Conservation (phyloP, 75 land plant genomes). For the Selaginella tamariscina region DNA sequence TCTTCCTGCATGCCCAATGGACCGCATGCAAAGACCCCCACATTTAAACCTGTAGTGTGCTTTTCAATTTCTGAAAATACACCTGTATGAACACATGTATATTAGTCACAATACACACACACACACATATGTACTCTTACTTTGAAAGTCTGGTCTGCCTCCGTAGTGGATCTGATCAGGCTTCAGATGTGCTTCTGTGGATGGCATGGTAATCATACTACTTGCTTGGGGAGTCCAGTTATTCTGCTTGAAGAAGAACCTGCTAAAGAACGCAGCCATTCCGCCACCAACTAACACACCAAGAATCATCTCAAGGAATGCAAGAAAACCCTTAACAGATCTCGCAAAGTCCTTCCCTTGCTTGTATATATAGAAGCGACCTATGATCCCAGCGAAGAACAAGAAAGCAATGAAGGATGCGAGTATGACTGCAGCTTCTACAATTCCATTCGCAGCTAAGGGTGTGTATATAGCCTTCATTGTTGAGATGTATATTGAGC, state of each 20-base stretch:
- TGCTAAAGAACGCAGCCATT: conserved; percentile 6
- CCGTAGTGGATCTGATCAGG: conserved; percentile 41
- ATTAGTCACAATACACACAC: background rate
- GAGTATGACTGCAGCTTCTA: background rate
- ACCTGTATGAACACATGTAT: conserved; percentile 26
- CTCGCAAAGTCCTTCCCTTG: conserved; percentile 11
- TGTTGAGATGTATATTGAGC: background rate
- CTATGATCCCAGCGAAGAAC: background rate
- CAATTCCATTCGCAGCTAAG: background rate
- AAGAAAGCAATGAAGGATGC: background rate
- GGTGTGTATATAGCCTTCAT: background rate
- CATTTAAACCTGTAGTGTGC: conserved; percentile 32
- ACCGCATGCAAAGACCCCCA: conserved; percentile 71
- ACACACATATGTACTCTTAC: conserved; percentile 26
- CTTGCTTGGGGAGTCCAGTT: background rate
- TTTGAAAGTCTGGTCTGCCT: conserved; percentile 53
- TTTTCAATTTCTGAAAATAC: conserved; percentile 34
- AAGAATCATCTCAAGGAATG: conserved; percentile 14
- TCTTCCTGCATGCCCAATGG: conserved; percentile 55
- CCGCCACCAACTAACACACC: conserved; percentile 22
- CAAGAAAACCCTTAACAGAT: conserved; percentile 12
- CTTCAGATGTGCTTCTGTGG: conserved; percentile 19
- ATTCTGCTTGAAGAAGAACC: background rate
- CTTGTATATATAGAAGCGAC: conserved; percentile 12
- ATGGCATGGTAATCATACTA: conserved; percentile 13